Base-by-base conservation (phyloP, 2,329 filamentous ascomycete species). In the Sporothrix pseudoabietina region DNA sequence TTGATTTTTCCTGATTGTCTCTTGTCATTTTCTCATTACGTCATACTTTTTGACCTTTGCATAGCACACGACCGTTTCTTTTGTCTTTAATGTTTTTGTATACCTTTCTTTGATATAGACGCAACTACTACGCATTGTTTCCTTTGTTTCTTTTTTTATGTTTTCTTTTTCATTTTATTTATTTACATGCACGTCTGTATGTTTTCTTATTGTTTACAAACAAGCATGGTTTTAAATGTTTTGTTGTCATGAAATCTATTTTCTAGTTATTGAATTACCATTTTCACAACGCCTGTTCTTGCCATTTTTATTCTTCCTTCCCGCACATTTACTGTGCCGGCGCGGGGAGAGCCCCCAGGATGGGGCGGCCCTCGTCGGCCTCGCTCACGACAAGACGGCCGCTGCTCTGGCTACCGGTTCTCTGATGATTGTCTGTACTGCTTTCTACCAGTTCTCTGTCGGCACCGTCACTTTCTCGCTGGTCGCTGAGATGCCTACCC, bases 391-490 rank as follows among this genome's bases (percentile, higher is more conserved):
- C 44, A 81, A 85, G 44, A 83, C 82, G 0, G 79, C 84, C 7
- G 85, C 84, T 0, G 84, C 85, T 14, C 85, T 83, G 81, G 83
- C 82, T 0, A 84, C 85, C 1, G 87, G 85, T 2, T 81, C 83
- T 2, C 79, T 88, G 55, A 78, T 85, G 1, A 77, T 87, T 16
- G 77, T 85, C 70, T 85, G 80, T 74, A 82, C 81, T 6, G 81
- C 84, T 74, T 76, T 81, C 10, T 87, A 86, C 78, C 82, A 84
- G 78, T 78, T 81, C 73, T 85, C 83, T 2, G 80, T 86, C 35
- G 86, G 85, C 19, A 73, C 76, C 14, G 61, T 76, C 65, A 73
- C 72, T 59, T 76, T 74, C 71, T 70, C 73, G 12, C 65, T 76
- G 0, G 75, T 85, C 0, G 79, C 84, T 0, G 85, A 87, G 75